phyloP scores from a whole-genome alignment of 352 stramenopile genomes.

The Chrysophaeum taylorii region DNA sequence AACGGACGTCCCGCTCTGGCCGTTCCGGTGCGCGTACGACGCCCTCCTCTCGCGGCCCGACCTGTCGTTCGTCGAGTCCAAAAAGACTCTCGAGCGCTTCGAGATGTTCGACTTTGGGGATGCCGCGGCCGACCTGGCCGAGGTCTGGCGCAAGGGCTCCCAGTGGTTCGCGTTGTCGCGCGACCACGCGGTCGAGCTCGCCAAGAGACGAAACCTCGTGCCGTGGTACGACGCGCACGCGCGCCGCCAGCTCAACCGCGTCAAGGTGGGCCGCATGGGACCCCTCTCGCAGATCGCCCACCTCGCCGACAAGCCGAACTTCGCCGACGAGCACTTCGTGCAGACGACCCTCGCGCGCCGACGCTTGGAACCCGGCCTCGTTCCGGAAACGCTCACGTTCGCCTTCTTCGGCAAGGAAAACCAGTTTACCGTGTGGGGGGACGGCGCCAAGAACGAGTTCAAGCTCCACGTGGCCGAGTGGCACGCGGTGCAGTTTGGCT shows the following conservation, averaged over 20 bases:
- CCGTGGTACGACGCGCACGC: background rate
- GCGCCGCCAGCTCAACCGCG: background rate
- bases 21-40: background rate
- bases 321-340: constrained; percentile 11
- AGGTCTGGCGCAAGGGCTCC: background rate
- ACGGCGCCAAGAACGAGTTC: background rate
- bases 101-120: background rate
- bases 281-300: background rate
- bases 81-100: background rate
- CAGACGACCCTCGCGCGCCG: background rate
- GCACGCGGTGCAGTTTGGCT: constrained; percentile 7
- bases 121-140: background rate
- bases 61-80: background rate
- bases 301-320: background rate
- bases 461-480: background rate
- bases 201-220: background rate
- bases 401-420: background rate
- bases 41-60: background rate
- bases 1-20: constrained; percentile 9
- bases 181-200: background rate
- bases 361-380: background rate
- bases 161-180: constrained; percentile 4
- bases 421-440: background rate
- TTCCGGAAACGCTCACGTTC: background rate
- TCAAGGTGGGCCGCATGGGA: background rate